Evolutionary conservation across 1,284 basidiomycete genomes (phyloP), one percentile per base, ranked within the genome.

Genomic region (Irpex sp.): DNA sequence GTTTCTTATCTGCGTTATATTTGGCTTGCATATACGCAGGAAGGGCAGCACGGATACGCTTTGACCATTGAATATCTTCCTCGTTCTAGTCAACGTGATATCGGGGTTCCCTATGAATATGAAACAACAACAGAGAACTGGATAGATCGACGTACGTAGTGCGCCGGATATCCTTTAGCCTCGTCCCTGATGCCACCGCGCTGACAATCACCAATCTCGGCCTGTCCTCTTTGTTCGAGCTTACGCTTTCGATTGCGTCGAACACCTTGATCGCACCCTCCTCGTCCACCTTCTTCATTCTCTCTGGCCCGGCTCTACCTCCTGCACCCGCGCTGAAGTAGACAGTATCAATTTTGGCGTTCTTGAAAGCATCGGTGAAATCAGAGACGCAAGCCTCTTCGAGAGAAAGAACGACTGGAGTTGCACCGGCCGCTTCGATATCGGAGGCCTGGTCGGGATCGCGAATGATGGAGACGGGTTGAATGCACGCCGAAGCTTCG

Each of bases 201-300:
- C 85, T 86, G 37, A 93, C 82, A 58, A 90, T 72, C 46, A 92
- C 78, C 50, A 92, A 72, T 33, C 81, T 74, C 19, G 87, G 87
- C 62, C 80, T 81, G 5, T 75, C 67, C 1, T 80, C 77, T 6
- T 55, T 11, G 37, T 6, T 46, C 13, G 39, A 11, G 11, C 78
- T 69, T 0, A 85, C 77, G 1, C 66, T 73, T 69, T 90, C 87
- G 63, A 92, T 79, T 0, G 88, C 90, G 68, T 91, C 88, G 69
- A 87, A 92, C 0, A 89, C 83, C 73, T 90, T 91, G 61, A 91
- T 68, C 0, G 89, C 88, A 2, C 88, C 90, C 58, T 87, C 83
- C 68, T 86, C 85, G 72, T 93, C 91, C 7, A 93, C 89, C 26
- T 79, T 80, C 66, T 83, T 83, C 1, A 86, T 90, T 36, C 89